These are phyloP conservation scores for Cyclotella distinguenda DNA, from an alignment of 108 stramenopile genomes.

Conservation along the genomic window DNA sequence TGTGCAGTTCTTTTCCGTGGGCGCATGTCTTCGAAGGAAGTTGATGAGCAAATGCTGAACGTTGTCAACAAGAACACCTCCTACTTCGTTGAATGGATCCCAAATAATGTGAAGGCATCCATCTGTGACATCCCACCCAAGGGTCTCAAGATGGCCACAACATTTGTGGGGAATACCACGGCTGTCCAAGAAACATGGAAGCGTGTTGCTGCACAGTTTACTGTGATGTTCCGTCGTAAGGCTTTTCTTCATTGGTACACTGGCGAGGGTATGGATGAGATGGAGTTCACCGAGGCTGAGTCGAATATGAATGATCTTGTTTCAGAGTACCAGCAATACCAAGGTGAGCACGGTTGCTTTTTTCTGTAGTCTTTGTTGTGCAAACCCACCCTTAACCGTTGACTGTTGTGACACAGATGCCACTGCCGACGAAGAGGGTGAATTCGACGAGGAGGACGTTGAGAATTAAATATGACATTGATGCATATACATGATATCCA, in stretches of 20 bases:
- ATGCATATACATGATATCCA: not conserved
- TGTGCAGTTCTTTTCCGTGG: slow-evolving; percentile 99
- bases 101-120: slow-evolving; percentile 98
- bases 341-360: slow-evolving; percentile 19
- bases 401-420: slow-evolving; percentile 51
- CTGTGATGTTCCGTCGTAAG: slow-evolving; percentile 87
- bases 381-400: not conserved
- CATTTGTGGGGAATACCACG: slow-evolving; percentile 95
- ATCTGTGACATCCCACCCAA: slow-evolving; percentile 98
- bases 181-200: slow-evolving; percentile 83
- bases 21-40: slow-evolving; percentile 94
- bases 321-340: slow-evolving; percentile 89
- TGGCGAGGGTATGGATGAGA: slow-evolving; percentile 67
- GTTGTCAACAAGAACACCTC: slow-evolving; percentile 98
- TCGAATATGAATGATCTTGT: slow-evolving; percentile 83
- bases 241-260: slow-evolving; percentile 86
- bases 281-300: slow-evolving; percentile 77
- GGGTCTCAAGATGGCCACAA: slow-evolving; percentile 92
- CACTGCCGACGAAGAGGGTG: slow-evolving; percentile 73
- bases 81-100: slow-evolving; percentile 99
- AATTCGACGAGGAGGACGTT: slow-evolving; percentile 51
- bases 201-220: slow-evolving; percentile 81
- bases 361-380: not conserved
- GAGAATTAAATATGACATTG: slow-evolving; percentile 12
- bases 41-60: slow-evolving; percentile 97